Evolutionary conservation across 2,329 filamentous ascomycete genomes (phyloP).

Genomic region (Madurella fahalii): DNA sequence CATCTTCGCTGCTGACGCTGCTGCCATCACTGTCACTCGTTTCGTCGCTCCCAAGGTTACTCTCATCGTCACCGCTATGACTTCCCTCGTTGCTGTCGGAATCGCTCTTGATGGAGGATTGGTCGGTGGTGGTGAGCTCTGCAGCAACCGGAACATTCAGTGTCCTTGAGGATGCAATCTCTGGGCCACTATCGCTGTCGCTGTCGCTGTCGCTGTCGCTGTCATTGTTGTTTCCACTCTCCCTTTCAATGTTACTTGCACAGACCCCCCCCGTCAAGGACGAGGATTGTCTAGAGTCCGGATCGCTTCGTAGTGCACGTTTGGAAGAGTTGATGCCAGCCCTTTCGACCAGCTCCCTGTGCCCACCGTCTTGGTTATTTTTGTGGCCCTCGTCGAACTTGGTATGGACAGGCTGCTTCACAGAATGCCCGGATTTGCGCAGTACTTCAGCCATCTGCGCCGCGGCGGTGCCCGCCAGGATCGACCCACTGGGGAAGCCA

Average conservation of each 20-base stretch:
- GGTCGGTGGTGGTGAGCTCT: neutral
- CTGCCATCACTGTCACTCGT: conserved; percentile 5
- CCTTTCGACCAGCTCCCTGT: neutral
- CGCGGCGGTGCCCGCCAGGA: conserved; percentile 35
- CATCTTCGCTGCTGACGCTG: conserved; percentile 4
- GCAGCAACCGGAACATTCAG: neutral
- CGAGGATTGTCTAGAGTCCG: too few relatives aligned
- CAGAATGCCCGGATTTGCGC: conserved; percentile 26
- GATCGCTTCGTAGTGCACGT: too few relatives aligned
- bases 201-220: conserved; percentile 23
- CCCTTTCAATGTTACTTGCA: neutral
- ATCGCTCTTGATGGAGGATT: conserved; percentile 1
- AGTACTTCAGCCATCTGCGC: conserved; percentile 33
- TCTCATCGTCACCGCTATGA: conserved; percentile 7
- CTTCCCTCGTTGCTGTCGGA: conserved; percentile 14
- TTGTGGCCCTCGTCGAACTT: conserved; percentile 20
- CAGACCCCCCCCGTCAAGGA: too few relatives aligned
- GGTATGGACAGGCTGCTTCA: conserved; percentile 28
- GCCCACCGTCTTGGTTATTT: conserved; percentile 8
- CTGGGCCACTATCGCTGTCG: conserved; percentile 17
- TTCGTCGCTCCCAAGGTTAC: conserved; percentile 15
- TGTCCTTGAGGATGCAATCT: conserved; percentile 21
- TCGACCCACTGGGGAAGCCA: conserved; percentile 39
- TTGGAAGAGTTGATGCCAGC: neutral
- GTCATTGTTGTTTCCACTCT: conserved; percentile 21